These are phyloP conservation scores for Knoxia roxburghii DNA, from an alignment of 257 asterid genomes.

Conservation along the genomic window DNA sequence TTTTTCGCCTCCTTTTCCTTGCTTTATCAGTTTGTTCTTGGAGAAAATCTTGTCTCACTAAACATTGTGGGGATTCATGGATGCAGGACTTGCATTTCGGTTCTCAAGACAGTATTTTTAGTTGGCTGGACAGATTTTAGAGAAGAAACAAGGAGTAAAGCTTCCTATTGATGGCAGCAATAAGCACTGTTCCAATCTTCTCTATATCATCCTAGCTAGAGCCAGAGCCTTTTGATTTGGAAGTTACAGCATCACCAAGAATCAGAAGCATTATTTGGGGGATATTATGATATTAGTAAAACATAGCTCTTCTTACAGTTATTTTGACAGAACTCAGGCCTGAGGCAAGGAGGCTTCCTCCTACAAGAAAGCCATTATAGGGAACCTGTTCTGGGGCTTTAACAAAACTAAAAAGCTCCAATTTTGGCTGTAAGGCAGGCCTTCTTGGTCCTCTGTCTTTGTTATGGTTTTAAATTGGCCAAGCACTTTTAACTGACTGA, in stretches of 20 bases:
- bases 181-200: not conserved
- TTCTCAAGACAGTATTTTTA: conserved; percentile 57
- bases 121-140: conserved; percentile 44
- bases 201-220: not conserved
- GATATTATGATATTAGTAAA: too few relatives aligned
- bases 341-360: not conserved
- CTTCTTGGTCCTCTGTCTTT: not conserved
- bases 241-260: conserved; percentile 1
- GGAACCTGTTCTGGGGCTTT: not conserved
- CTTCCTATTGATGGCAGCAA: not conserved
- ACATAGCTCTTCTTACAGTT: not conserved
- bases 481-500: not conserved
- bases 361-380: not conserved
- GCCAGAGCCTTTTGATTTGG: too few relatives aligned
- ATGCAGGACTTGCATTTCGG: conserved; percentile 52
- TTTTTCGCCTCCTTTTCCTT: not conserved
- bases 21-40: not conserved
- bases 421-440: conserved; percentile 9
- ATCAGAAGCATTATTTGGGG: not conserved
- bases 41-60: not conserved
- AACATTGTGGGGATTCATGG: not conserved
- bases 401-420: not conserved
- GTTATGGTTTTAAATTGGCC: not conserved
- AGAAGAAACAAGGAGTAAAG: not conserved
- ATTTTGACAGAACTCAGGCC: conserved; percentile 3